Base-by-base conservation (phyloP, 1,139 yeast species). In the Hyphopichia pseudoburtonii region DNA sequence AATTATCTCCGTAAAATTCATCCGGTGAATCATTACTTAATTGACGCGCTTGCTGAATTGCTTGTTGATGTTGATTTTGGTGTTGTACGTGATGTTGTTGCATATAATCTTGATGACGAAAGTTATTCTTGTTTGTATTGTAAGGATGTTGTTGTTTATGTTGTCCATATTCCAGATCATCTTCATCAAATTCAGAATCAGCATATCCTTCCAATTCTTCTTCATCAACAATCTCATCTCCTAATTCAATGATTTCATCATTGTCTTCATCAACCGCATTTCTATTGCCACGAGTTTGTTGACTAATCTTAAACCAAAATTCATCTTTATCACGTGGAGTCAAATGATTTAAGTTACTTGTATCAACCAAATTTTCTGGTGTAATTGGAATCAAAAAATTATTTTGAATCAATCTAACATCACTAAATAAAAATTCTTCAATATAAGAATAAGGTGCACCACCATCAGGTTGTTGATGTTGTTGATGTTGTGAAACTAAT, bases 371-470 rank as follows among this genome's bases (percentile, higher is more conserved):
- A 43, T 64, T 60, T 11, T 52, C 61, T 10, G 53, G 47, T 9
- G 63, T 52, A n/a, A 69, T 58, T 3, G 64, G 61, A 36, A 64
- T 68, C 33, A 67, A 54, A 39, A 73, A 69, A 41, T 64, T 64
- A 46, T 70, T 70, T 34, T 66, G 73, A 24, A 66, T 61, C 42
- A 73, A 67, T 37, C 79, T 54, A 10, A 65, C 64, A 45, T 73
- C 78, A 31, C 66, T 57, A 42, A 64, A 60, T 28, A 73, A 55
- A 37, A 70, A 70, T 17, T 66, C 68, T 40, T 63, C 65, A 39
- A 63, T 55, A 39, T 53, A 53, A 3, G 57, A 43, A 37, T 56
- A 57, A 11, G 57, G 55, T 26, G 38, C 43, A 14, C 42, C 37
- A 22, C 45, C 46, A 18, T 38, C 38, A 8, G 46, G 35, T 16